These are phyloP conservation scores for Eucalyptus camaldulensis DNA, from an alignment of 345 rosid species.

Conservation along the genomic window DNA sequence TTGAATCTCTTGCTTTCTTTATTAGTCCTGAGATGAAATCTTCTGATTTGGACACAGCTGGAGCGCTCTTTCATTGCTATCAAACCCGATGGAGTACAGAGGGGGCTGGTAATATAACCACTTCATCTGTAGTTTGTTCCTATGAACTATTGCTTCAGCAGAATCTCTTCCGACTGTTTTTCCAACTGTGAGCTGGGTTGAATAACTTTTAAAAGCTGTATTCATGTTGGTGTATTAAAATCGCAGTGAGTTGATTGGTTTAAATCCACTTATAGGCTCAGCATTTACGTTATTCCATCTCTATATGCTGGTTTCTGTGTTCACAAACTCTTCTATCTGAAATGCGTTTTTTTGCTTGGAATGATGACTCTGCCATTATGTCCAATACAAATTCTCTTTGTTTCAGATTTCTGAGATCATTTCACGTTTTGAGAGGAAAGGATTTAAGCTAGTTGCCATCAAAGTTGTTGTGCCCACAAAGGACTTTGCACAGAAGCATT, in stretches of 20 bases:
- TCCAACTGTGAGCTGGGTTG: background rate
- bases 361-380: background rate
- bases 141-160: background rate
- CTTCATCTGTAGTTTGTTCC: background rate
- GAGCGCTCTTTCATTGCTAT: constrained; percentile 97
- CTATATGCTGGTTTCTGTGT: background rate
- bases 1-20: background rate
- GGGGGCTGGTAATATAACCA: constrained; percentile 73
- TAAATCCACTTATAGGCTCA: background rate
- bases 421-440: constrained; percentile 93
- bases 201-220: background rate
- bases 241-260: background rate
- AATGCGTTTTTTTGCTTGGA: background rate
- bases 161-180: background rate
- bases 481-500: constrained; percentile 81
- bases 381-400: background rate
- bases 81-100: constrained; percentile 97
- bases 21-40: background rate
- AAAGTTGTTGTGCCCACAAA: constrained; percentile 74
- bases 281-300: background rate
- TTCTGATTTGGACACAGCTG: constrained; percentile 19
- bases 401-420: constrained; percentile 76
- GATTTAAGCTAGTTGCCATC: constrained; percentile 92
- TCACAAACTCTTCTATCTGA: background rate
- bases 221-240: background rate